phyloP scores from a whole-genome alignment of 139 green algal genomes.

The Chlamydomonas sp. region DNA sequence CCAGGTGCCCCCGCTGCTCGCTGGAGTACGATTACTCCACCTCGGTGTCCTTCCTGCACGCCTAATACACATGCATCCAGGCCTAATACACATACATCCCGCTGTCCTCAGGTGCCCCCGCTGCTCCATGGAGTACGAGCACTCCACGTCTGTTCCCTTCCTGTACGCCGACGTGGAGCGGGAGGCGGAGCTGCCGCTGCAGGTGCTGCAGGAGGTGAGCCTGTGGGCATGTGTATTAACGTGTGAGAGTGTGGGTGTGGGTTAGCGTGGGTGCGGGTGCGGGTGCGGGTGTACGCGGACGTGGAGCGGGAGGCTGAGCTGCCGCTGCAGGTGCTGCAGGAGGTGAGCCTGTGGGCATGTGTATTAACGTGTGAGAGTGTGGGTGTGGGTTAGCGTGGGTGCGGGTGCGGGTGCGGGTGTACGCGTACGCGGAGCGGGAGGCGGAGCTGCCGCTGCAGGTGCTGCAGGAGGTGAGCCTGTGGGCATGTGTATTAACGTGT shows the following conservation, averaged over 20 bases:
- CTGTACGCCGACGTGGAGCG: constrained; percentile 7
- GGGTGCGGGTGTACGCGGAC: neutral
- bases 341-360: neutral
- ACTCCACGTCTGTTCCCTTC: neutral
- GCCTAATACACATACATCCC: neutral
- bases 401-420: too few species aligned
- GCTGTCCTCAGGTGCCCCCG: neutral
- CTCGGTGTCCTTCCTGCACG: neutral
- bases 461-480: too few species aligned
- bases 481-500: too few species aligned
- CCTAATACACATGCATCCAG: too few species aligned
- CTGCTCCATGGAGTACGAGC: neutral
- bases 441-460: too few species aligned
- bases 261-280: neutral
- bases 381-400: too few species aligned
- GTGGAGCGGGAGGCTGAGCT: constrained; percentile 11
- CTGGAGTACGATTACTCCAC: neutral
- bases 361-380: too few species aligned
- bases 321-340: constrained; percentile 10
- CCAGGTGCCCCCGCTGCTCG: neutral
- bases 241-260: too few species aligned
- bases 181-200: constrained; percentile 20
- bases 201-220: neutral
- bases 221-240: neutral
- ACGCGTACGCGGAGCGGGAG: too few species aligned